Evolutionary conservation across 441 rosid species (phyloP), one percentile per base, ranked within the genome.

Genomic region (Cnidoscolus chayamansa): DNA sequence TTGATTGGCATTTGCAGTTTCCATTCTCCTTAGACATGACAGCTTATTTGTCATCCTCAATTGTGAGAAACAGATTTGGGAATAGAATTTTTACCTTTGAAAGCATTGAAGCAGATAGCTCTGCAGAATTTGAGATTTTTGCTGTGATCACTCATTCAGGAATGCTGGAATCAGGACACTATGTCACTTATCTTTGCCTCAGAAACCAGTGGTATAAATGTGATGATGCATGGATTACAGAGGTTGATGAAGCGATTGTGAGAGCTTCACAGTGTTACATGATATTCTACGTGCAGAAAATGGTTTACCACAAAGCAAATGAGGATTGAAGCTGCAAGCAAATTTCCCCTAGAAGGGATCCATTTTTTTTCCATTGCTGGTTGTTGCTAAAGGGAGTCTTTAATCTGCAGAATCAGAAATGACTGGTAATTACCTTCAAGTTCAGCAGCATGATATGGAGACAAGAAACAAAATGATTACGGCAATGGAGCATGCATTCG

Each of bases 211-310:
- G 98, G 98, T 93, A 93, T 83, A 88, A 70, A 81, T 93, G 97
- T 47, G 98, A 93, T 53, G 98, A 93, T 65, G 90, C 97, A 2
- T 93, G 98, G 98, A 80, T 90, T 78, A 87, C 77, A 11, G 95
- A 89, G 82, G 98, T 93, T 53, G 97, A 93, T 77, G 98, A 93
- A 74, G 85, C 80, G 31, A 71, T 82, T 31, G 98, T 93, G 65
- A 87, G 95, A 84, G 89, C 88, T 66, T 89, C 95, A 17, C 91
- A 93, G 67, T 88, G 97, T 51, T 93, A 93, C 60, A 90, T 93
- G 98, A 72, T 83, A 70, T 91, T 93, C 78, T 91, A 94, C 68
- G 96, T 82, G 65, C 97, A 89, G 82, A 88, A 90, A 78, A 84
- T 19, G 77, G 81, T 88, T 70, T 81, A 86, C 79, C 74, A 80